Percentiles rank a stretch among this genome's conserved stretches.
Evolutionary conservation across 768 basidiomycete species (phyloP).

Genomic region (Antrodiella citrinella): DNA sequence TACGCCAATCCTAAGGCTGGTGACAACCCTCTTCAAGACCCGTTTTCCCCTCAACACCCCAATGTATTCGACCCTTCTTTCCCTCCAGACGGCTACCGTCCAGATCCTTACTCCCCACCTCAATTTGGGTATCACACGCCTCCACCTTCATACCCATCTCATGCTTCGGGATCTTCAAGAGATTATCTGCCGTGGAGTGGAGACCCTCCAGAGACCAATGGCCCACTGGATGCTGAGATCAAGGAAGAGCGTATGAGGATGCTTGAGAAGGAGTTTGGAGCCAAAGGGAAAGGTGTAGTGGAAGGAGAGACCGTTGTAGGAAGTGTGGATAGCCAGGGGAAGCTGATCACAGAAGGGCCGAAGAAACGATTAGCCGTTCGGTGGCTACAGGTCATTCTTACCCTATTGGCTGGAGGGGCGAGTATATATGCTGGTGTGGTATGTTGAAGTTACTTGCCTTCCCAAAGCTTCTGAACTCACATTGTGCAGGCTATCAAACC

Average conservation of each 20-base stretch:
- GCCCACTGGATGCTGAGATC: slow-evolving; percentile 36
- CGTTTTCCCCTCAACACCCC: slow-evolving; percentile 8
- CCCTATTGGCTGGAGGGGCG: slow-evolving; percentile 43
- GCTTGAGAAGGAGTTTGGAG: slow-evolving; percentile 60
- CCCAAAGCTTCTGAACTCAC: not conserved
- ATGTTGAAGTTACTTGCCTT: slow-evolving; percentile 17
- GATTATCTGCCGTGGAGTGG: slow-evolving; percentile 46
- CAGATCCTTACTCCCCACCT: not conserved
- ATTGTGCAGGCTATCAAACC: slow-evolving; percentile 45
- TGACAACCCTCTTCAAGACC: slow-evolving; percentile 1
- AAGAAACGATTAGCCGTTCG: slow-evolving; percentile 46
- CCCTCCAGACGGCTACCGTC: slow-evolving; percentile 19
- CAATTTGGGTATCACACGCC: slow-evolving; percentile 15
- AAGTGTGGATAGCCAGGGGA: slow-evolving; percentile 48
- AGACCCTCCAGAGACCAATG: slow-evolving; percentile 37
- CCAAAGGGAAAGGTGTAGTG: slow-evolving; percentile 26
- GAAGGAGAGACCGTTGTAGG: slow-evolving; percentile 47
- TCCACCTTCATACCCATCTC: slow-evolving; percentile 23
- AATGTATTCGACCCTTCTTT: slow-evolving; percentile 29
- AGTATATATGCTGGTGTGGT: slow-evolving; percentile 59
- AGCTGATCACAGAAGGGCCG: slow-evolving; percentile 55
- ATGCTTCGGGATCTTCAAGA: slow-evolving; percentile 28
- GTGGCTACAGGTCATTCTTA: slow-evolving; percentile 39
- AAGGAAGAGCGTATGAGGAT: slow-evolving; percentile 66
- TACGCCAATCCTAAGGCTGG: slow-evolving; percentile 29